Conservation (phyloP, 345 rosid species). For the Eucalyptus lansdowneana region DNA sequence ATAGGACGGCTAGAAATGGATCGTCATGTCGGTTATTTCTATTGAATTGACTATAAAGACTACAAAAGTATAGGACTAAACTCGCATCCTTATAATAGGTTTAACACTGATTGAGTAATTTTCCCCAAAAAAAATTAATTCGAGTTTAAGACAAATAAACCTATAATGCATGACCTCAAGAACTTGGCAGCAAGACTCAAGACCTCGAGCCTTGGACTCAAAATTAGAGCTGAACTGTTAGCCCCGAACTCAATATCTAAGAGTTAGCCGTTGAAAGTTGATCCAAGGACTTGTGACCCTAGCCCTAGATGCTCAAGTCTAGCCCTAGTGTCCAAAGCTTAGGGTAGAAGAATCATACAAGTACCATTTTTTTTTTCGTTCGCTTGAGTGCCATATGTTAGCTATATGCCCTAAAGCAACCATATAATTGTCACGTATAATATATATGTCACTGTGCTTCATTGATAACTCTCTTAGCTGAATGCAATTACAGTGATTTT, state of each 20-base stretch:
- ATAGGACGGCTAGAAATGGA: background rate
- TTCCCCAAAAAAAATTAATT: background rate
- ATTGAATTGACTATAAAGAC: background rate
- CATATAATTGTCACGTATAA: too few species aligned
- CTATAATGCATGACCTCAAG: background rate
- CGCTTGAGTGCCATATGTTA: too few species aligned
- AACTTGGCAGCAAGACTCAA: background rate
- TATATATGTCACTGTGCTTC: background rate
- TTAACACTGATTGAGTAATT: background rate
- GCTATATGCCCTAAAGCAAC: too few species aligned
- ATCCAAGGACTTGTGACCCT: background rate
- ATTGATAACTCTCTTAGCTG: background rate
- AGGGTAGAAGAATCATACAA: too few species aligned
- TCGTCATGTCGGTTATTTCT: rapidly evolving
- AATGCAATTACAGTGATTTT: background rate
- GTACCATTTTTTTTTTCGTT: too few species aligned
- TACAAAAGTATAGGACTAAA: background rate
- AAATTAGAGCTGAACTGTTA: background rate
- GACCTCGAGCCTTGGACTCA: background rate
- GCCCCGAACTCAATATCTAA: background rate
- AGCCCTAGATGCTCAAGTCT: too few species aligned
- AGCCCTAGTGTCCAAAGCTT: background rate
- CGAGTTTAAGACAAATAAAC: background rate
- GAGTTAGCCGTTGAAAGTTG: background rate
- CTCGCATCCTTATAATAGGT: background rate